phyloP scores from a whole-genome alignment of 768 basidiomycete genomes.

The Boletales sp. region DNA sequence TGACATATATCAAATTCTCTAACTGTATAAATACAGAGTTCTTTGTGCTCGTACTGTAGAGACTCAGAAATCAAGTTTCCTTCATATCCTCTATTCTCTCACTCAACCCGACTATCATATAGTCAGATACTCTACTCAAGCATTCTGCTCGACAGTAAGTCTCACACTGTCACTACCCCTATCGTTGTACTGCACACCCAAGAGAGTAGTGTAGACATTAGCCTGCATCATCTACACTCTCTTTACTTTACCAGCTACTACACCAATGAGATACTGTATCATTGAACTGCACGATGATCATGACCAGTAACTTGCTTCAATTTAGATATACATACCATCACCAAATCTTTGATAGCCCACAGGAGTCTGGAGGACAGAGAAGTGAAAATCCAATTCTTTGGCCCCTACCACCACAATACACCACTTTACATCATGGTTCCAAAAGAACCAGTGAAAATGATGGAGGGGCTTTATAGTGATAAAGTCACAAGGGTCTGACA shows the following conservation, averaged over 20 bases:
- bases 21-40: no score
- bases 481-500: neutral
- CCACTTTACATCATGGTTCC: slow-evolving; percentile 1
- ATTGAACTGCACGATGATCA: slow-evolving; percentile 1
- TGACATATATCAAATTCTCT: no score
- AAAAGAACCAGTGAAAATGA: neutral
- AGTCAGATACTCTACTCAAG: no score
- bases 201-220: no score
- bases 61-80: no score
- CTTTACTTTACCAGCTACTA: slow-evolving; percentile 12
- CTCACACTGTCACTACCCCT: no score
- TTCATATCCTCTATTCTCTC: no score
- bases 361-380: slow-evolving; percentile 36
- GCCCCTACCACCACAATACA: neutral
- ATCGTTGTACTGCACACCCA: no score
- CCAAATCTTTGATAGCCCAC: slow-evolving; percentile 35
- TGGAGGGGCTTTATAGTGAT: neutral
- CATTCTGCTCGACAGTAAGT: no score
- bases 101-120: no score
- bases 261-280: slow-evolving; percentile 9
- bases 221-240: no score
- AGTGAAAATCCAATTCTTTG: slow-evolving; percentile 26
- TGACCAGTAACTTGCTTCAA: slow-evolving; percentile 6
- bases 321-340: slow-evolving; percentile 38
- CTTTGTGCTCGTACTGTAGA: no score